Evolutionary conservation across 331 rosid genomes (phyloP), one percentile per base, ranked within the genome.

Genomic region (Telfairia occidentalis): DNA sequence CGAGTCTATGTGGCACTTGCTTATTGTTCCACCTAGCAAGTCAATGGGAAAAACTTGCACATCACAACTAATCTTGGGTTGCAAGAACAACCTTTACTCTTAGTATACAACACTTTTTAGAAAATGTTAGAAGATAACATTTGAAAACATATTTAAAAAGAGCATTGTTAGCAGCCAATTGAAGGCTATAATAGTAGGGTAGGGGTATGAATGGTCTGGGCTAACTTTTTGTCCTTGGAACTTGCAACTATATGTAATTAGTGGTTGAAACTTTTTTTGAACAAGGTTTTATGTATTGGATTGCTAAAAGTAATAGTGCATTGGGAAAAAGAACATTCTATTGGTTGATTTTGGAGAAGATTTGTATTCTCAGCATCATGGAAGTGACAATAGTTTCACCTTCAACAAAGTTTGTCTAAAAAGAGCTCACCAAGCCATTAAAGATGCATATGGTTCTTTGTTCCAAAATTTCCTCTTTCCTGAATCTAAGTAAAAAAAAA

Each of bases 401-500:
- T 83, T 83, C 78, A 86, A 86, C 43, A 81, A 87, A 60, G 77
- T 83, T 3, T 77, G 83, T 65, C 58, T 86, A 49, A 86, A 83
- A 71, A 81, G 89, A 72, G 86, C 87, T 58, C 89, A 81, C 76
- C 84, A 83, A 32, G 83, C 86, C 7, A 26, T 83, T 66, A 3
- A 79, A 23, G 63, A 77, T 34, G 76, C 71, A 11, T 79, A 84
- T 3, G 71, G 77, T 28, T 38, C 81, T 67, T 66, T 73, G 5
- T 59, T 83, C 4, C 59, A 49, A 7, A 75, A 79, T 59, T 81
- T 74, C 80, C 82, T 83, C 70, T 86, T 86, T 23, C 87, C 90
- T 23, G 75, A 72, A 9, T 37, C 23, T 15, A 37, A 28, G 12
- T 34, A 81, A 0, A 72, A 73, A 24, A 53, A 9, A 5, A 72